Evolutionary conservation across 495 filamentous ascomycete species (phyloP).

Genomic region (Penicillium coffeae): DNA sequence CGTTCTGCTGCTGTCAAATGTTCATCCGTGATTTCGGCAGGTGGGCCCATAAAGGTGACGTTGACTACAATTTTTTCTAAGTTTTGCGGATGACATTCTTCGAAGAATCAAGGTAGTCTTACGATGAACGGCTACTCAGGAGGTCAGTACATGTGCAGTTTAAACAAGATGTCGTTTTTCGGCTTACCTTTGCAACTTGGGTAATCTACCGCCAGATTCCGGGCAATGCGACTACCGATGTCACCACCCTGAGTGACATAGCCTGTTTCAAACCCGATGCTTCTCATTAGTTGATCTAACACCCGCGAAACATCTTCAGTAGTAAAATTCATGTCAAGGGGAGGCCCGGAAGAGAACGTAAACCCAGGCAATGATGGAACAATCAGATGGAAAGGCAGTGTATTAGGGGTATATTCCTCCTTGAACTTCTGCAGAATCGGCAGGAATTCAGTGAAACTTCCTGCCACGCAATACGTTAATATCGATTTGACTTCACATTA

Average conservation of each 20-base stretch:
- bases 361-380: constrained; percentile 64
- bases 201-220: constrained; percentile 37
- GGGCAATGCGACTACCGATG: constrained; percentile 52
- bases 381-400: constrained; percentile 62
- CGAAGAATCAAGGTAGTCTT: constrained; percentile 10
- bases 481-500: neutral
- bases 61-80: constrained; percentile 21
- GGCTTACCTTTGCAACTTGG: constrained; percentile 46
- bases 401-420: constrained; percentile 49
- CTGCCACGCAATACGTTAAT: constrained; percentile 3
- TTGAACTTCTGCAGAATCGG: constrained; percentile 41
- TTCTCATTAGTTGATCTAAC: constrained; percentile 56
- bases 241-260: constrained; percentile 69
- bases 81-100: neutral
- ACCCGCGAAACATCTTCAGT: constrained; percentile 41
- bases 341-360: constrained; percentile 51
- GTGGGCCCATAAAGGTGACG: constrained; percentile 48
- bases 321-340: constrained; percentile 46
- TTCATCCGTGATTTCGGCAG: constrained; percentile 52
- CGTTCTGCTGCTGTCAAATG: constrained; percentile 33
- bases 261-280: constrained; percentile 53
- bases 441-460: constrained; percentile 58
- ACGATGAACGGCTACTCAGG: constrained; percentile 31
- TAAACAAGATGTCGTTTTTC: too few species aligned
- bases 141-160: too few species aligned